Evolutionary conservation across 2,329 filamentous ascomycete genomes (phyloP), one percentile per base, ranked within the genome.

Genomic region (Pseudocercospora fuligena): DNA sequence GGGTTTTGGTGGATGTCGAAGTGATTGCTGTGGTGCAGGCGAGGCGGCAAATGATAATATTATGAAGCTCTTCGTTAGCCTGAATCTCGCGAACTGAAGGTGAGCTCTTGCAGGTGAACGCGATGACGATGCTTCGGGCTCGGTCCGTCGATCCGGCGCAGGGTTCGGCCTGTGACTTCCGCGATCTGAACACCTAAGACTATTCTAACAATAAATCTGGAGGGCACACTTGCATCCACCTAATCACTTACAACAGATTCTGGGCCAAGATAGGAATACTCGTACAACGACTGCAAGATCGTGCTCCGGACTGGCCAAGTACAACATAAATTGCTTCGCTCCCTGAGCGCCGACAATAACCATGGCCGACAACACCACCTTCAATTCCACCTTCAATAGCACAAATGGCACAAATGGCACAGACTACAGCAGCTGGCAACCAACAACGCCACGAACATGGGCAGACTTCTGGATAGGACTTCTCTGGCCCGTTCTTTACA

Each of bases 401-500:
- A 36, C 33, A 36, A 36, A 64, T 43, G 70, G 72, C 61, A 66
- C 63, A 62, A 68, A 72, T 57, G 51, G 63, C 59, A 70, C 71
- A 49, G 66, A 70, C 31, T 66, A 66, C 62, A 72, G 69, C 61
- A 72, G 69, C 61, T 72, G 40, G 40, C 40, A 43, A 43, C 19
- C 40, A 7, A 69, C 64, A 68, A 70, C 23, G 56, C 70, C 14
- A 60, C 68, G 36, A 51, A 65, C 6, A 70, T 72, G 9, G 74
- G 74, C 51, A 69, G 40, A 66, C 63, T 77, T 78, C 85, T 97
- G 93, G 93, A 83, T 91, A 81, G 91, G 92, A 82, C 90, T 98
- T 68, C 84, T 89, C 77, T 88, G 97, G 75, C 94, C 95, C 67
- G 87, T 97, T 77, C 90, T 92, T 82, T 99, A 99, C 82, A 86